Evolutionary conservation across 306 rosid species (phyloP).

Genomic region (Acacia crassicarpa): DNA sequence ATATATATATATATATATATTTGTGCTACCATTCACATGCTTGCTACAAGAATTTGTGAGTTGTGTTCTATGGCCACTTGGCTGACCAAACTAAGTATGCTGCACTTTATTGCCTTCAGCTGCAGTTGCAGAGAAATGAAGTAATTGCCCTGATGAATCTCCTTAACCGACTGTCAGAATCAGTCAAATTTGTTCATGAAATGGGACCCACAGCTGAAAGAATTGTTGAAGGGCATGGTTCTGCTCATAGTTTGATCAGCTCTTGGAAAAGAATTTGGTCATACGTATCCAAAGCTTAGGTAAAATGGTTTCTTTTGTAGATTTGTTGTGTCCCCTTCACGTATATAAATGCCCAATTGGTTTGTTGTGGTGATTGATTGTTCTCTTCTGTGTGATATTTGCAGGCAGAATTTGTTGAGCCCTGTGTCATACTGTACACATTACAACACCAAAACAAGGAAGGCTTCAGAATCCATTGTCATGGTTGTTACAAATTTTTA

Average conservation of each 20-base stretch:
- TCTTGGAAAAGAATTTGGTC: conserved; percentile 54
- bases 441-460: conserved; percentile 18
- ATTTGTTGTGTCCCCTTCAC: background rate
- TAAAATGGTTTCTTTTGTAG: conserved; percentile 13
- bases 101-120: conserved; percentile 45
- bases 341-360: background rate
- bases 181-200: conserved; percentile 70
- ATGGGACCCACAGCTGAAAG: conserved; percentile 63
- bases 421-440: conserved; percentile 6
- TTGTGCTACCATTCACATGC: background rate
- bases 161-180: conserved; percentile 89
- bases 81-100: conserved; percentile 10
- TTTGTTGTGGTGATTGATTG: conserved; percentile 10
- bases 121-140: conserved; percentile 92
- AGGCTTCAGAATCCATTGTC: conserved; percentile 34
- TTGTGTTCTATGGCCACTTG: background rate
- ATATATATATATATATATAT: background rate
- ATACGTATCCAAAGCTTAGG: conserved; percentile 42
- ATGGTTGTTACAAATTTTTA: conserved; percentile 17
- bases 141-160: conserved; percentile 88
- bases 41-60: background rate
- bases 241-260: conserved; percentile 36
- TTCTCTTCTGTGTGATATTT: conserved; percentile 8
- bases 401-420: conserved; percentile 34
- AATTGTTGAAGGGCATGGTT: conserved; percentile 43